phyloP scores from a whole-genome alignment of 116 monocot genomes.

The Posidonia oceanica region DNA sequence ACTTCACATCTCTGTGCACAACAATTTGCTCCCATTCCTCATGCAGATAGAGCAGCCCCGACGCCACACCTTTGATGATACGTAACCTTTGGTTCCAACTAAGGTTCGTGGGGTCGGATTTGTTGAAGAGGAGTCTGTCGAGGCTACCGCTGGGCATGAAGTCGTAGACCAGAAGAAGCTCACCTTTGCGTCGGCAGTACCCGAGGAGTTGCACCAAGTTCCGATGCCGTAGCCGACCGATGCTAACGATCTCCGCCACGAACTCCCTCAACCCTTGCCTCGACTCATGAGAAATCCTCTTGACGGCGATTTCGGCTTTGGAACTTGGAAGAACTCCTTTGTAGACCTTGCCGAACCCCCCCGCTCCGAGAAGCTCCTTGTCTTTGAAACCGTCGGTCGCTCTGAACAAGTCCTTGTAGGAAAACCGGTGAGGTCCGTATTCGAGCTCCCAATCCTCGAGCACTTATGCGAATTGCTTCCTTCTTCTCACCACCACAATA shows the following conservation, averaged over 20 bases:
- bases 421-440: conserved; percentile 18
- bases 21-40: conserved; percentile 49
- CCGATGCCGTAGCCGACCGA: conserved; percentile 38
- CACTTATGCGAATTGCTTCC: background rate
- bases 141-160: conserved; percentile 49
- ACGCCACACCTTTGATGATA: conserved; percentile 26
- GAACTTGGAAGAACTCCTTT: conserved; percentile 21
- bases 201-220: conserved; percentile 39
- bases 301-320: conserved; percentile 23
- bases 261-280: conserved; percentile 32
- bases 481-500: background rate
- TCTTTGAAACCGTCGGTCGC: conserved; percentile 29
- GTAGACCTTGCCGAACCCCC: conserved; percentile 40
- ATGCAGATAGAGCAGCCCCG: conserved; percentile 37
- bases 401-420: conserved; percentile 22
- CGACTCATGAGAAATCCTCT: conserved; percentile 30
- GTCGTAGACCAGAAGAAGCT: conserved; percentile 30
- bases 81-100: conserved; percentile 11
- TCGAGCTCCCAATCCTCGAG: conserved; percentile 6
- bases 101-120: background rate
- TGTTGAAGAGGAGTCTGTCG: conserved; percentile 25
- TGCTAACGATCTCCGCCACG: conserved; percentile 24
- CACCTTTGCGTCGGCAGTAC: conserved; percentile 28
- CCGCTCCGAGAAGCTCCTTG: conserved; percentile 19
- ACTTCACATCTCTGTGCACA: conserved; percentile 52